These are phyloP conservation scores for Colletotrichum sp. DNA, from an alignment of 2,329 filamentous ascomycete species.

Conservation along the genomic window DNA sequence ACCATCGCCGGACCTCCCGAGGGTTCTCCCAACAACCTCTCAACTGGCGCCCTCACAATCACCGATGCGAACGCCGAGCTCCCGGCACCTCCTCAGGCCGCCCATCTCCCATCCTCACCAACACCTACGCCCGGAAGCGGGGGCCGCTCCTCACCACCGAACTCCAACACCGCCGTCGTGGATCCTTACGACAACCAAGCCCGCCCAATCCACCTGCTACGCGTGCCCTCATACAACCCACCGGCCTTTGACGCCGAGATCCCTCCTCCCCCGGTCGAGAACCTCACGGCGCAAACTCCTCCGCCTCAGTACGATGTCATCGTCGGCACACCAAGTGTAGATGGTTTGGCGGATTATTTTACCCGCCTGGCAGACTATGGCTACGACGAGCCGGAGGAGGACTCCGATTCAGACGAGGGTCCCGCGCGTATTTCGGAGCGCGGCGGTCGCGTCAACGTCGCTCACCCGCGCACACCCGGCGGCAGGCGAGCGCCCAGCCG, in stretches of 20 bases:
- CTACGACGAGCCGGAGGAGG: conserved; percentile 41
- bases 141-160: conserved; percentile 5
- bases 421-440: conserved; percentile 53
- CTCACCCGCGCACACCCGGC: conserved; percentile 61
- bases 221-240: conserved; percentile 85
- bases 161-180: conserved; percentile 1
- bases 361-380: conserved; percentile 78
- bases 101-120: conserved; percentile 46
- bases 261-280: conserved; percentile 65
- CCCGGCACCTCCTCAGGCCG: conserved; percentile 60
- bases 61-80: conserved; percentile 40
- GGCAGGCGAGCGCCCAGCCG: conserved; percentile 58
- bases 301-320: conserved; percentile 86
- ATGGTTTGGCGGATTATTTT: conserved; percentile 87
- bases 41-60: conserved; percentile 52
- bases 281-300: conserved; percentile 68
- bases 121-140: conserved; percentile 23
- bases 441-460: conserved; percentile 61
- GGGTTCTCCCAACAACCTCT: conserved; percentile 67
- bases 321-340: conserved; percentile 70
- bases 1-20: conserved; percentile 72
- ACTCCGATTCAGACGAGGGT: conserved; percentile 53
- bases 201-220: conserved; percentile 83
- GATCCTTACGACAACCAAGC: conserved; percentile 36
- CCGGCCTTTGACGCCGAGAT: conserved; percentile 85